These are phyloP conservation scores for Prunus kanzakura DNA, from an alignment of 306 rosid species.

Conservation along the genomic window DNA sequence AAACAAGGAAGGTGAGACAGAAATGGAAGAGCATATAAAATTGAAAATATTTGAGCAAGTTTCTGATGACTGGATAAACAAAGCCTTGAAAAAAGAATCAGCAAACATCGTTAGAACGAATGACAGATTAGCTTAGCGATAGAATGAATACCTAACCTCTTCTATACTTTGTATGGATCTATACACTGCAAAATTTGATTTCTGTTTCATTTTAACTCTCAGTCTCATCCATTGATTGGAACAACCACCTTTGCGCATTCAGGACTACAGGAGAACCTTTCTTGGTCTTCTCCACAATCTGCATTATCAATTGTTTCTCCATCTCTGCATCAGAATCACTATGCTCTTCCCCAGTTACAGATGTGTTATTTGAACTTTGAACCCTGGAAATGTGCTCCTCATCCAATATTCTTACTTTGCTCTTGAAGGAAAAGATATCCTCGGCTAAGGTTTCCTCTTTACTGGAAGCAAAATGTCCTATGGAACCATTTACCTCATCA, in stretches of 20 bases:
- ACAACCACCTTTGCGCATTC: slow-evolving; percentile 60
- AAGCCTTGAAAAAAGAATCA: background rate
- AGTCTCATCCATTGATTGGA: slow-evolving; percentile 43
- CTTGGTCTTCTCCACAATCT: slow-evolving; percentile 75
- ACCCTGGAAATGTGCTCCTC: slow-evolving; percentile 30
- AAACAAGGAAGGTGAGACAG: background rate
- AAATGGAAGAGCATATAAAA: background rate
- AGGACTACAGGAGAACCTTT: slow-evolving; percentile 66
- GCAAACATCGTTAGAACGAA: background rate
- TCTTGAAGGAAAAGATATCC: background rate
- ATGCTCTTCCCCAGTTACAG: slow-evolving; percentile 35
- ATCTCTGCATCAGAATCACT: slow-evolving; percentile 55
- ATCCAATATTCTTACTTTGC: slow-evolving; percentile 12
- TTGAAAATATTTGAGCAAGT: no score
- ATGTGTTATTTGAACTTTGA: slow-evolving; percentile 26
- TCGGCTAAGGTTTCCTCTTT: slow-evolving; percentile 25
- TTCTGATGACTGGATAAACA: background rate
- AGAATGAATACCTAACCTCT: slow-evolving; percentile 1
- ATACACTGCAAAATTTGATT: slow-evolving; percentile 29
- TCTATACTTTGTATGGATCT: slow-evolving; percentile 19
- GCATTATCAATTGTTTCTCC: slow-evolving; percentile 67
- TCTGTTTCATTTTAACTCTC: slow-evolving; percentile 19
- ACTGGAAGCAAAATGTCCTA: slow-evolving; percentile 3
- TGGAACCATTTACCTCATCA: slow-evolving; percentile 20
- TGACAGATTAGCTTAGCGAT: background rate